phyloP scores from a whole-genome alignment of 805 yeast species.

The Lachancea fermentati region DNA sequence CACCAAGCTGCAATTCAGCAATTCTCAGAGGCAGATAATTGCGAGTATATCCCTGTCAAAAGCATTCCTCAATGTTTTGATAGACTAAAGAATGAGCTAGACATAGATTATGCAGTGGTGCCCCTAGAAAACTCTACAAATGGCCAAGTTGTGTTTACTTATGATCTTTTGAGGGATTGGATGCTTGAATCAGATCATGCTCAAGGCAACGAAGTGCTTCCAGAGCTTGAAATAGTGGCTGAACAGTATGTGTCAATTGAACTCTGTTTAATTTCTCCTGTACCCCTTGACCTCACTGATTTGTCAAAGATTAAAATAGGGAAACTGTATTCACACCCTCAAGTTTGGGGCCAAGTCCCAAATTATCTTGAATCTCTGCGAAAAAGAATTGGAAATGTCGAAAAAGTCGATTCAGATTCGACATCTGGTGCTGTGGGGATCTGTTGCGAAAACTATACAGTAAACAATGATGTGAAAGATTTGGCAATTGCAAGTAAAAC shows the following conservation, averaged over 20 bases:
- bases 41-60: conserved; percentile 23
- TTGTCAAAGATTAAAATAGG: conserved; percentile 38
- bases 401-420: conserved; percentile 61
- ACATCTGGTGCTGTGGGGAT: conserved; percentile 81
- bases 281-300: conserved; percentile 36
- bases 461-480: conserved; percentile 28
- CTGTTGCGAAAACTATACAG: conserved; percentile 37
- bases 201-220: conserved; percentile 19
- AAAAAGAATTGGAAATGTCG: conserved; percentile 34
- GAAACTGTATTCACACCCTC: conserved; percentile 86
- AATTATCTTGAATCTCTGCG: conserved; percentile 43
- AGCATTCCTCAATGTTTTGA: conserved; percentile 61
- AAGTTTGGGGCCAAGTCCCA: conserved; percentile 92
- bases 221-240: conserved; percentile 51
- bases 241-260: conserved; percentile 80
- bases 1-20: conserved; percentile 71
- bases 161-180: conserved; percentile 74
- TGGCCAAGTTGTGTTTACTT: conserved; percentile 85
- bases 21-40: conserved; percentile 36
- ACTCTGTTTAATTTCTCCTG: conserved; percentile 56
- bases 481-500: conserved; percentile 72
- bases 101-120: conserved; percentile 66
- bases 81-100: conserved; percentile 36
- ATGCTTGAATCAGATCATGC: conserved; percentile 15
- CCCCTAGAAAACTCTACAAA: conserved; percentile 94